These are phyloP conservation scores for Podila horticola DNA, from an alignment of 192 early-diverging fungal genomes.

Conservation along the genomic window DNA sequence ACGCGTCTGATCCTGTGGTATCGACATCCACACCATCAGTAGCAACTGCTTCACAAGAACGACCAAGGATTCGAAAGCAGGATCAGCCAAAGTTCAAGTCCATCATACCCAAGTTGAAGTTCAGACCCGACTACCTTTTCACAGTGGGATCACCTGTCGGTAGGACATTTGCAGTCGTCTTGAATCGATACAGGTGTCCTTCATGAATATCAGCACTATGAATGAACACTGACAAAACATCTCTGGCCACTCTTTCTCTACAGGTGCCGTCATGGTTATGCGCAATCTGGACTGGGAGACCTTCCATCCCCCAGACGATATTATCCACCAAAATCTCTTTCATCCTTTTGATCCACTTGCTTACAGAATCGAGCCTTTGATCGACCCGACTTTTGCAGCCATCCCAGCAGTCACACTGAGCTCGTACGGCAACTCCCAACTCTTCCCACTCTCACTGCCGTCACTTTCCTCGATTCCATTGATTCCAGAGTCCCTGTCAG, in stretches of 20 bases:
- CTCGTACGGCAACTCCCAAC: constrained; percentile 24
- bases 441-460: constrained; percentile 36
- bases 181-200: constrained; percentile 5
- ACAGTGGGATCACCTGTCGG: constrained; percentile 60
- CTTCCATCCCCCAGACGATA: constrained; percentile 62
- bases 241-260: not conserved
- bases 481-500: constrained; percentile 31
- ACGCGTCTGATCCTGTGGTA: not conserved
- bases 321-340: constrained; percentile 76
- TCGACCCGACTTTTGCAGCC: constrained; percentile 59
- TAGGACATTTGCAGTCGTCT: constrained; percentile 32
- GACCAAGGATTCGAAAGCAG: constrained; percentile 23
- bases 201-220: constrained; percentile 48
- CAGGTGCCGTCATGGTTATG: constrained; percentile 72
- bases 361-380: constrained; percentile 76
- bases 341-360: constrained; percentile 82
- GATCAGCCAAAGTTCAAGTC: constrained; percentile 33
- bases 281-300: constrained; percentile 63
- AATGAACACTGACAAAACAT: not conserved
- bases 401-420: constrained; percentile 58
- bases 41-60: not conserved
- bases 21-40: not conserved
- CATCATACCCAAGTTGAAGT: constrained; percentile 49
- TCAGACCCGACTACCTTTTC: constrained; percentile 61
- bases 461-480: constrained; percentile 31